Evolutionary conservation across 768 basidiomycete species (phyloP).

Genomic region (Tylopilus rubrobrunneus): DNA sequence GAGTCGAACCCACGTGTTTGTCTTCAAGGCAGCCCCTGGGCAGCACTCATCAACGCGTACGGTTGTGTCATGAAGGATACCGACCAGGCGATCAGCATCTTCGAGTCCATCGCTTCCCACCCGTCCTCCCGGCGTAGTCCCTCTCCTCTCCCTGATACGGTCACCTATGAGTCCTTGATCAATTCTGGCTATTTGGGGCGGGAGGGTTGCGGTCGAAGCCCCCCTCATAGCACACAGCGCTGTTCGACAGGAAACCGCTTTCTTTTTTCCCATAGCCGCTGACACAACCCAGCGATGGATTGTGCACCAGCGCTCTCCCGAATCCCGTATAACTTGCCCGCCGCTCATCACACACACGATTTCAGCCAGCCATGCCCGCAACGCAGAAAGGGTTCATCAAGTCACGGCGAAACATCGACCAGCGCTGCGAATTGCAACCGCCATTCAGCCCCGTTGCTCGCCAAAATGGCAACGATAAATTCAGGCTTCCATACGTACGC

Average conservation of each 20-base stretch:
- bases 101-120: slow-evolving; percentile 66
- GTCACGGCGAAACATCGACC: not conserved
- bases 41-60: slow-evolving; percentile 83
- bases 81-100: slow-evolving; percentile 75
- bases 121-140: slow-evolving; percentile 37
- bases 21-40: slow-evolving; percentile 65
- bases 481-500: slow-evolving; percentile 4
- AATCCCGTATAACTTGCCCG: slow-evolving; percentile 9
- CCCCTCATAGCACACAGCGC: not conserved
- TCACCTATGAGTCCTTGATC: slow-evolving; percentile 87
- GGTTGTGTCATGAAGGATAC: slow-evolving; percentile 79
- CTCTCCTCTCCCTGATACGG: slow-evolving; percentile 74
- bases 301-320: not conserved
- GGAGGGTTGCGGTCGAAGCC: no score
- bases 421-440: not conserved
- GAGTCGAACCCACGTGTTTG: slow-evolving; percentile 33
- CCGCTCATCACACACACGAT: not conserved
- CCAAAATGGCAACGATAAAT: not conserved
- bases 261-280: not conserved
- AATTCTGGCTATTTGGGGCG: no score
- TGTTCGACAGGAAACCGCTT: not conserved
- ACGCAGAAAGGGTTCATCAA: not conserved
- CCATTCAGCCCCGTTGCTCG: not conserved
- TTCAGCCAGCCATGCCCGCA: not conserved
- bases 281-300: slow-evolving; percentile 3